phyloP scores from a whole-genome alignment of 2,329 filamentous ascomycete genomes.

The Arthrobotrys entomopaga region DNA sequence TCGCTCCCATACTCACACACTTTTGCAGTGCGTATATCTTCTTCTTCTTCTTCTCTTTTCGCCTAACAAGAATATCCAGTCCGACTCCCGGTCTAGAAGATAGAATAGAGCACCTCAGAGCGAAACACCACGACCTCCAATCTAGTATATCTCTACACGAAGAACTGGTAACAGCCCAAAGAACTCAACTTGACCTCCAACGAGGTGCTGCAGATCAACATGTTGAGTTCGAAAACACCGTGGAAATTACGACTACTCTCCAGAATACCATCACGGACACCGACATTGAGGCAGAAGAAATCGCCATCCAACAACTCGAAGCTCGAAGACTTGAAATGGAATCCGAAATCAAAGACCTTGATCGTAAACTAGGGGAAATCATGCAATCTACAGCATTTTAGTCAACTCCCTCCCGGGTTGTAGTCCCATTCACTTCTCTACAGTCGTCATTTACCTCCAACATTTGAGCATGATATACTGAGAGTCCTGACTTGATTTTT shows the following conservation, averaged over 20 bases:
- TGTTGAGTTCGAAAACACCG: not conserved
- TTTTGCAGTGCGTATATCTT: not conserved
- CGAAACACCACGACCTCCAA: slow-evolving; percentile 33
- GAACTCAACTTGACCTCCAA: slow-evolving; percentile 47
- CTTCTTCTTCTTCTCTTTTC: not conserved
- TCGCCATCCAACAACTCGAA: slow-evolving; percentile 36
- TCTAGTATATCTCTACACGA: slow-evolving; percentile 43
- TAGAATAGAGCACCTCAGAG: slow-evolving; percentile 33
- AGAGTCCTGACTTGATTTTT: no score
- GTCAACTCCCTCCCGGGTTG: no score
- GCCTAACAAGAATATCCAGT: slow-evolving; percentile 7
- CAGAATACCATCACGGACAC: not conserved
- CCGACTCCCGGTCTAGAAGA: slow-evolving; percentile 43
- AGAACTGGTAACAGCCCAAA: slow-evolving; percentile 47
- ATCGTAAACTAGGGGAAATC: slow-evolving; percentile 25
- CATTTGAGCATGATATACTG: no score
- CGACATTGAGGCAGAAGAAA: slow-evolving; percentile 41
- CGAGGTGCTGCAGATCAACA: slow-evolving; percentile 18
- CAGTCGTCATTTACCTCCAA: no score
- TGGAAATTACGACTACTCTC: not conserved
- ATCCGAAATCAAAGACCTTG: slow-evolving; percentile 41
- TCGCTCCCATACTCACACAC: not conserved
- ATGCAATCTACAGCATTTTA: slow-evolving; percentile 10
- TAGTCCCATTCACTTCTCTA: no score
- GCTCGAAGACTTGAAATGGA: slow-evolving; percentile 34